Percentiles rank a stretch among this genome's conserved stretches.
Conservation (phyloP, 495 filamentous ascomycete genomes). For the Lophiostoma macrostomum region DNA sequence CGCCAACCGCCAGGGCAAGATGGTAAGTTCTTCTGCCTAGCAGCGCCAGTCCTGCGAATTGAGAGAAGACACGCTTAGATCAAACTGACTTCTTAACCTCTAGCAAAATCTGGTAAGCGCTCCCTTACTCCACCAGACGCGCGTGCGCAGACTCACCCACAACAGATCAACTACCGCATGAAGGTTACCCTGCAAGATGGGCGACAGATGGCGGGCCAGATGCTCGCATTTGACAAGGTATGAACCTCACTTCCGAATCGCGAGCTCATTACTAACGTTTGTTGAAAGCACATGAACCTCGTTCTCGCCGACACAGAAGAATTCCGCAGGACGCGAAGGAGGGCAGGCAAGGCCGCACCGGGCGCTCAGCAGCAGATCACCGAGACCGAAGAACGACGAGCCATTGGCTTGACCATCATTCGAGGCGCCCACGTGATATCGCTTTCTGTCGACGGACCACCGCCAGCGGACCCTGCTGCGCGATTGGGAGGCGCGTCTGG, state of each 20-base stretch:
- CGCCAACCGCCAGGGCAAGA: slow-evolving; percentile 94
- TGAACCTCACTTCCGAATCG: not conserved
- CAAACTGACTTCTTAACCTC: slow-evolving; percentile 62
- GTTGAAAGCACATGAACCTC: slow-evolving; percentile 90
- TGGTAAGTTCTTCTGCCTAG: slow-evolving; percentile 65
- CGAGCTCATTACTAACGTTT: not conserved
- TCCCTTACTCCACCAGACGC: not conserved
- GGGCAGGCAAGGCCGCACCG: slow-evolving; percentile 67
- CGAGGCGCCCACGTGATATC: slow-evolving; percentile 92
- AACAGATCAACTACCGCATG: slow-evolving; percentile 99
- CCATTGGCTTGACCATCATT: slow-evolving; percentile 89
- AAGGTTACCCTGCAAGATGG: slow-evolving; percentile 92
- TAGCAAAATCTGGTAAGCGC: slow-evolving; percentile 94
- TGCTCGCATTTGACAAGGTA: slow-evolving; percentile 98
- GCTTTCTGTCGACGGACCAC: slow-evolving; percentile 91
- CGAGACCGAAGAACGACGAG: slow-evolving; percentile 94
- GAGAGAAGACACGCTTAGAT: slow-evolving; percentile 50
- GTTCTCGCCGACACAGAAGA: slow-evolving; percentile 99
- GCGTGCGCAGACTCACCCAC: slow-evolving; percentile 35
- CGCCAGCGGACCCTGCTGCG: slow-evolving; percentile 89
- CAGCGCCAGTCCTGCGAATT: slow-evolving; percentile 36
- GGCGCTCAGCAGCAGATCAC: slow-evolving; percentile 60
- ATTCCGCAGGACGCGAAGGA: slow-evolving; percentile 91
- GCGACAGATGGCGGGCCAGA: slow-evolving; percentile 93
- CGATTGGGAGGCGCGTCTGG: slow-evolving; percentile 75